Evolutionary conservation across 306 rosid genomes (phyloP), one percentile per base, ranked within the genome.

Genomic region (Gastrolobium villosum): DNA sequence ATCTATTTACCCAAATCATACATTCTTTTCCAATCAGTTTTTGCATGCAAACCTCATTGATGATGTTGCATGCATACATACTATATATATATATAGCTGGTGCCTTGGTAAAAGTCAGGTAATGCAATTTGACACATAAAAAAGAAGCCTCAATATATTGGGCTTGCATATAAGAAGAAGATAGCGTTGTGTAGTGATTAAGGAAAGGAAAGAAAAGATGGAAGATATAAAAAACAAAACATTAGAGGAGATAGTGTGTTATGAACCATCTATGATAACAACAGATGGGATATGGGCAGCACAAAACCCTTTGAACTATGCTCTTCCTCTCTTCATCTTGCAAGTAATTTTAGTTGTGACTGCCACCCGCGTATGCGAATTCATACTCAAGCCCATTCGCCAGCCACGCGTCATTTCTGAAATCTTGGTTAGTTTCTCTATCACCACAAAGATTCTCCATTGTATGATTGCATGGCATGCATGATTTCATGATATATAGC

Each of bases 371-470:
- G 0, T 79, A 4, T 84, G 90, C 20, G 91, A 89, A 70, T 75
- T 84, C 85, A 4, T 94, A 78, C 89, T 94, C 86, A 90, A 80
- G 76, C 99, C 99, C 75, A 69, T 94, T 65, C 97, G 92, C 45
- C 97, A 92, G 75, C 97, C 99, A 55, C 97, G 99, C 7, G 99
- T 94, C 7, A 87, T 94, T 72, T 82, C 99, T 8, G 99, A 94
- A 88, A 80, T 94, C 69, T 5, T 94, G 95, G 98, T 94, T 75
- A 53, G 72, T 56, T 78, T 74, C 20, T 14, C 15, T 37, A 15
- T 50, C 26, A 3, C 5, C 6, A 56, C 63, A 26, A 28, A 31
- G 31, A 1, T 5, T 5, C 10, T 20, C 26, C 40, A 10, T 60
- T 11, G 14, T 26, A 56, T 7, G 26, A 20, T 20, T 0, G 26